A percentile compares a stretch with the other conserved stretches of the same genome.
These are phyloP conservation scores for Fusarium sp. DNA, from an alignment of 2,329 filamentous ascomycete species.

Conservation along the genomic window DNA sequence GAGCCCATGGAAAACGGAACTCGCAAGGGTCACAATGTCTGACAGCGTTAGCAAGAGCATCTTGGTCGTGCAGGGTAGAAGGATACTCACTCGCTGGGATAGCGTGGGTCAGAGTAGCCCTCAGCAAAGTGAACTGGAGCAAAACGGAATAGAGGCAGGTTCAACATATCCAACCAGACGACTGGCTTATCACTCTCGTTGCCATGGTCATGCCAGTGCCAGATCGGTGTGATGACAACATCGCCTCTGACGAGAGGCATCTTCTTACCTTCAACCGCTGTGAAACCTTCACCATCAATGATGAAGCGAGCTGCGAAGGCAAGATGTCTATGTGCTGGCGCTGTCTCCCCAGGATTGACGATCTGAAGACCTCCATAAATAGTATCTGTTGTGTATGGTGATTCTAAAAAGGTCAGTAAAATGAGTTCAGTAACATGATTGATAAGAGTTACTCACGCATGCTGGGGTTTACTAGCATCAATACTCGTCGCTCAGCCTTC, in stretches of 20 bases:
- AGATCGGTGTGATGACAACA: constrained; percentile 64
- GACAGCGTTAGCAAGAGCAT: neutral
- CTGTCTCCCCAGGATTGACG: constrained; percentile 63
- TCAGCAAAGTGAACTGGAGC: constrained; percentile 64
- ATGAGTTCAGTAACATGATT: rapidly evolving
- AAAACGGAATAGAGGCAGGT: constrained; percentile 60
- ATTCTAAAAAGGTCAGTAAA: constrained; percentile 43
- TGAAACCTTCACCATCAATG: constrained; percentile 65
- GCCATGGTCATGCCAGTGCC: constrained; percentile 69
- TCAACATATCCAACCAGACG: constrained; percentile 66
- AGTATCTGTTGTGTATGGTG: constrained; percentile 58
- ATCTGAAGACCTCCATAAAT: constrained; percentile 65
- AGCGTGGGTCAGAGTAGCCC: constrained; percentile 55
- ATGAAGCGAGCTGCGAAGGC: constrained; percentile 66
- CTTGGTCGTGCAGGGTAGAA: rapidly evolving
- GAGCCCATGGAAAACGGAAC: constrained; percentile 55
- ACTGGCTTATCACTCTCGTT: constrained; percentile 63
- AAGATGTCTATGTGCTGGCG: constrained; percentile 63
- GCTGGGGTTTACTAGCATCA: constrained; percentile 57
- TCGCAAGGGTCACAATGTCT: constrained; percentile 47
- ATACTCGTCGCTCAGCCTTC: constrained; percentile 52
- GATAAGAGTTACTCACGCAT: constrained; percentile 48
- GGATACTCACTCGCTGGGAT: constrained; percentile 53
- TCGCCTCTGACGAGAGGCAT: constrained; percentile 62
- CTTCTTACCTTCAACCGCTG: constrained; percentile 62